Evolutionary conservation across 2,329 filamentous ascomycete genomes (phyloP).

Genomic region (Sporothrix dimorphospora): DNA sequence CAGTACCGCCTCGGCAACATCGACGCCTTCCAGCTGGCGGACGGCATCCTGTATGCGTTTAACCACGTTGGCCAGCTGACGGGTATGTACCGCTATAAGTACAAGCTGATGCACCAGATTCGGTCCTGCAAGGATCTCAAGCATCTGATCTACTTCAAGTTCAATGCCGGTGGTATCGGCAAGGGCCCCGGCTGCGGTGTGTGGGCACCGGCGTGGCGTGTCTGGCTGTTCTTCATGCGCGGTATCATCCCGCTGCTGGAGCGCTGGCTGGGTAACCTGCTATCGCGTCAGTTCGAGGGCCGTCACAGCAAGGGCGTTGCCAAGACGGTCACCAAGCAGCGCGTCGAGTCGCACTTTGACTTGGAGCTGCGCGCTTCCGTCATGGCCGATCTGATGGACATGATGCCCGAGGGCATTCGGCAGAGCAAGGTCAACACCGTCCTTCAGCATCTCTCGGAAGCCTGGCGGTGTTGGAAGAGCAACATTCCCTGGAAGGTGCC

Average conservation of each 20-base stretch:
- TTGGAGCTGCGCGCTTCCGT: constrained; percentile 95
- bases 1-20: constrained; percentile 98
- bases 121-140: constrained; percentile 98
- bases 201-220: constrained; percentile 98
- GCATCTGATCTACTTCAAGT: constrained; percentile 98
- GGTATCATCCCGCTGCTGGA: constrained; percentile 96
- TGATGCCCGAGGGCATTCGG: constrained; percentile 99
- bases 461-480: constrained; percentile 99
- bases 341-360: constrained; percentile 98
- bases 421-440: constrained; percentile 99
- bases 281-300: constrained; percentile 97
- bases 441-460: constrained; percentile 93
- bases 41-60: constrained; percentile 98
- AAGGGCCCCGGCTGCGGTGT: constrained; percentile 98
- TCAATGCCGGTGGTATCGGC: constrained; percentile 94
- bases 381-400: constrained; percentile 99
- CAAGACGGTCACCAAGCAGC: constrained; percentile 98
- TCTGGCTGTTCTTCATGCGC: constrained; percentile 99
- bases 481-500: constrained; percentile 99
- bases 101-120: constrained; percentile 99
- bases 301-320: constrained; percentile 98
- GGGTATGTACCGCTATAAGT: constrained; percentile 99
- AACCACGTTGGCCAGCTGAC: constrained; percentile 98
- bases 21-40: constrained; percentile 96
- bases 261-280: constrained; percentile 93